These are phyloP conservation scores for Aphanocladium album DNA, from an alignment of 2,329 filamentous ascomycete genomes.

Conservation along the genomic window DNA sequence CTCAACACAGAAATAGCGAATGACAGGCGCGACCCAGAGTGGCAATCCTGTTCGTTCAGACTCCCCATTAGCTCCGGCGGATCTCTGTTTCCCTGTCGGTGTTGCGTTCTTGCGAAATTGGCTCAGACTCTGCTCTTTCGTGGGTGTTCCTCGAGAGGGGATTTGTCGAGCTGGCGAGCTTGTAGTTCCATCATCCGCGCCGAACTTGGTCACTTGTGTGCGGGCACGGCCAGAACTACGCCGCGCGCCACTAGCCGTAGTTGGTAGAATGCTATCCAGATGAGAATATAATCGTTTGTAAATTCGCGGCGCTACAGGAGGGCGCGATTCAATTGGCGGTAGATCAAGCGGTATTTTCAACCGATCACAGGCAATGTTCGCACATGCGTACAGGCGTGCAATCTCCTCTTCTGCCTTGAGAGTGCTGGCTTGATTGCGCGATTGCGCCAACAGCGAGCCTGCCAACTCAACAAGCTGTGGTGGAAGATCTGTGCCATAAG, in stretches of 20 bases:
- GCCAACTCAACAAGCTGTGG: slow-evolving; percentile 66
- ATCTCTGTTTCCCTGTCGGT: slow-evolving; percentile 23
- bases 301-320: slow-evolving; percentile 71
- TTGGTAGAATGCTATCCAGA: slow-evolving; percentile 66
- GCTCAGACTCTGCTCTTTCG: slow-evolving; percentile 40
- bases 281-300: slow-evolving; percentile 83
- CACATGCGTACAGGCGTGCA: slow-evolving; percentile 77
- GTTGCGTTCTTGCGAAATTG: slow-evolving; percentile 36
- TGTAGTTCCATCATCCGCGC: slow-evolving; percentile 17
- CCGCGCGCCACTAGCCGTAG: slow-evolving; percentile 29
- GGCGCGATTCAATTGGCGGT: slow-evolving; percentile 67
- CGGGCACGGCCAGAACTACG: slow-evolving; percentile 24
- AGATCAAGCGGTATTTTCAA: slow-evolving; percentile 72
- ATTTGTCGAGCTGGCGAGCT: slow-evolving; percentile 27
- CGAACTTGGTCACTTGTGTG: slow-evolving; percentile 30
- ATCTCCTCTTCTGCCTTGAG: slow-evolving; percentile 85
- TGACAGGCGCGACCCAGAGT: slow-evolving; percentile 64
- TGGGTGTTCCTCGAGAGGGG: slow-evolving; percentile 40
- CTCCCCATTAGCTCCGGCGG: slow-evolving; percentile 29
- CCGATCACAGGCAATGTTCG: slow-evolving; percentile 83
- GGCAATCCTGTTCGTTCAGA: slow-evolving; percentile 40
- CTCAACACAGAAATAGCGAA: slow-evolving; percentile 57
- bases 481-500: slow-evolving; percentile 62
- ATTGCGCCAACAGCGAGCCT: slow-evolving; percentile 71
- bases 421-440: slow-evolving; percentile 67